Evolutionary conservation across 2,329 filamentous ascomycete species (phyloP), one percentile per base, ranked within the genome.

Genomic region (Clonostachys rosea): DNA sequence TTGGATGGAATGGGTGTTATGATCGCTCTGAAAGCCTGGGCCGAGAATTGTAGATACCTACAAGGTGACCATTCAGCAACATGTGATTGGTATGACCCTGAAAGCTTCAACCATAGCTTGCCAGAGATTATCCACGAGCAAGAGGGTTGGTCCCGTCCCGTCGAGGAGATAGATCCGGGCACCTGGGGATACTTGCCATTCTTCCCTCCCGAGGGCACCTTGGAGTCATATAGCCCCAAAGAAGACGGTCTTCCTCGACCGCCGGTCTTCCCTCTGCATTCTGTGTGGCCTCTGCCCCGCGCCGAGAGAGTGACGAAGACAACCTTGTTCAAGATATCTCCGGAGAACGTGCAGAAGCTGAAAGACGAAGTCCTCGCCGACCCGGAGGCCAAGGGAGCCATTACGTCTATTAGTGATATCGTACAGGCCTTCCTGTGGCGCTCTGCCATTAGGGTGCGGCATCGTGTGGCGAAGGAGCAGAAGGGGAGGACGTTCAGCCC

Each of bases 371-470:
- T 64, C 1, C 11, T 57, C 0, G 49, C 50, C 0, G 58, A 63
- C 37, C 51, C 54, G 0, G 51, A 55, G n/a, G 52, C 57, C 4
- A 59, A 61, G 18, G 55, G 55, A 0, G 46, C 52, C 7, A 50
- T 58, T 13, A 49, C 49, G 1, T 68, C 66, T 0, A 52, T 65
- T 20, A 68, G 60, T 47, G 68, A 70, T 40, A 65, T 69, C 9
- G 52, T 69, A 2, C 64, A 69, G 49, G 68, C 68, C 1, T 65
- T 70, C 43, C 60, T 68, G 48, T 70, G 68, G 68, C 60, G 65
- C 1, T 56, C 60, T 1, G 57, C 64, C 1, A 59, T 69, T 41
- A 55, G 59, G 17, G 61, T 65, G 2, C 58, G 67, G 11, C 62
- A 64, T 40, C 60, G 58, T 2, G 64, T 66, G 3, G 63, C 57